Conservation (phyloP, 2,329 filamentous ascomycete species). For the Fusarium avenaceum region DNA sequence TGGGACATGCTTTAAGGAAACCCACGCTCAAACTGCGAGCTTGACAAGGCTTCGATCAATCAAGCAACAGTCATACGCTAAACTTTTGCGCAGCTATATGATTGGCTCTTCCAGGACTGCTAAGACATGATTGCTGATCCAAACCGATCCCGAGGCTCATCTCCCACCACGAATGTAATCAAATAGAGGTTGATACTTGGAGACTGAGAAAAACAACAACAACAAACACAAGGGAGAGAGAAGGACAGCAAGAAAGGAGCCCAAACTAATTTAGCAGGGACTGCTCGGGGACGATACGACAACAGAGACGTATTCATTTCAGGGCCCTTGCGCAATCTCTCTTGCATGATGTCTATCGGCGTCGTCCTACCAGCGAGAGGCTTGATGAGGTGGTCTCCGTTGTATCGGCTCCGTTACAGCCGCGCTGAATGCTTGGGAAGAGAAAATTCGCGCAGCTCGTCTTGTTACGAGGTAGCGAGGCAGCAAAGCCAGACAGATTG, state of each 20-base stretch:
- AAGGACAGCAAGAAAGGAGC: no score
- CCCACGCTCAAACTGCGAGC: neutral
- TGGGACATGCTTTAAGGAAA: no score
- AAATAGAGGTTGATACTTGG: slow-evolving; percentile 12
- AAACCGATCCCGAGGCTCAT: slow-evolving; percentile 19
- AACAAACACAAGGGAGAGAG: neutral
- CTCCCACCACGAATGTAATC: slow-evolving; percentile 30
- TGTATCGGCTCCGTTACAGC: slow-evolving; percentile 21
- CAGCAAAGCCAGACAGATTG: neutral
- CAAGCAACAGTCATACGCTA: slow-evolving; percentile 12
- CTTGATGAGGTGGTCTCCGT: slow-evolving; percentile 9
- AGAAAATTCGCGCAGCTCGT: slow-evolving; percentile 41
- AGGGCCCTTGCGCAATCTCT: slow-evolving; percentile 33
- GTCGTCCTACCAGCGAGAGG: slow-evolving; percentile 18
- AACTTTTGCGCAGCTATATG: slow-evolving; percentile 19
- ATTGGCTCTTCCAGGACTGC: slow-evolving; percentile 23
- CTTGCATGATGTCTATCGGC: slow-evolving; percentile 15
- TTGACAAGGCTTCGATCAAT: slow-evolving; percentile 7
- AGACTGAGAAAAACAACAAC: slow-evolving; percentile 7
- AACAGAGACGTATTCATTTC: slow-evolving; percentile 30
- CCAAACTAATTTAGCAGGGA: slow-evolving; percentile 1
- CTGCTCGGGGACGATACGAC: slow-evolving; percentile 14
- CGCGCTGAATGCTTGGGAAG: slow-evolving; percentile 17
- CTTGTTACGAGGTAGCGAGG: slow-evolving; percentile 3
- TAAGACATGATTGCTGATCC: slow-evolving; percentile 27